These are phyloP conservation scores for Leishmania aethiopica DNA, from an alignment of 208 protist genomes.

Conservation along the genomic window DNA sequence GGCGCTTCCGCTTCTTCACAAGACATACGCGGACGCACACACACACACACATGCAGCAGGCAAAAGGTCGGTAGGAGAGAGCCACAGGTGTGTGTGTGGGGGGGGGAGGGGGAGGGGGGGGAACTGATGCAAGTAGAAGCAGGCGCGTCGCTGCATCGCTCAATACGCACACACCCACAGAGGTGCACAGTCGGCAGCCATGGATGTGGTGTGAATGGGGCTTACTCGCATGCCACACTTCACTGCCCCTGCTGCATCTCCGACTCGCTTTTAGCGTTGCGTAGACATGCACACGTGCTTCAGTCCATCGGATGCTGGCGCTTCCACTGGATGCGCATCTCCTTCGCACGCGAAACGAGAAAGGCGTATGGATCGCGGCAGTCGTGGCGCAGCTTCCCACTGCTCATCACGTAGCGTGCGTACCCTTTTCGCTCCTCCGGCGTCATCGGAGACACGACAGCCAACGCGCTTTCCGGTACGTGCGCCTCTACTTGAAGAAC, in stretches of 20 bases:
- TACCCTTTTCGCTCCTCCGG: constrained; percentile 50
- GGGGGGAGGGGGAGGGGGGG: too few species aligned
- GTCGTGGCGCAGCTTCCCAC: constrained; percentile 77
- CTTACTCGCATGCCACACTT: neutral
- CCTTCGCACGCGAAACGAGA: constrained; percentile 49
- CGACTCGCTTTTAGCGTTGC: neutral
- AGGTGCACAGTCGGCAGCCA: neutral
- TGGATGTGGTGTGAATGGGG: neutral
- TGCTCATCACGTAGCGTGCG: constrained; percentile 75
- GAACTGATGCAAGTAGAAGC: neutral
- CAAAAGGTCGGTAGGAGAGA: neutral
- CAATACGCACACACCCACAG: neutral
- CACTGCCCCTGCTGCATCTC: neutral
- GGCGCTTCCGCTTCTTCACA: neutral
- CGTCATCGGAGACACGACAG: constrained; percentile 22
- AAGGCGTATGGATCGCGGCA: constrained; percentile 75
- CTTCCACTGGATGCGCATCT: constrained; percentile 40
- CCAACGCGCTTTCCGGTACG: constrained; percentile 9
- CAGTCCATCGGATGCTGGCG: constrained; percentile 24
- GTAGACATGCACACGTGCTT: neutral
- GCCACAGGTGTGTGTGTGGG: neutral
- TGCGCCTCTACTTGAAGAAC: constrained; percentile 21
- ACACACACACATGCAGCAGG: neutral
- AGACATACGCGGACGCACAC: neutral
- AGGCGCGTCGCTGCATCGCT: neutral